A percentile compares a stretch with the other conserved stretches of the same genome.
Evolutionary conservation across 257 asterid genomes (phyloP).

Genomic region (Datura wrightii): DNA sequence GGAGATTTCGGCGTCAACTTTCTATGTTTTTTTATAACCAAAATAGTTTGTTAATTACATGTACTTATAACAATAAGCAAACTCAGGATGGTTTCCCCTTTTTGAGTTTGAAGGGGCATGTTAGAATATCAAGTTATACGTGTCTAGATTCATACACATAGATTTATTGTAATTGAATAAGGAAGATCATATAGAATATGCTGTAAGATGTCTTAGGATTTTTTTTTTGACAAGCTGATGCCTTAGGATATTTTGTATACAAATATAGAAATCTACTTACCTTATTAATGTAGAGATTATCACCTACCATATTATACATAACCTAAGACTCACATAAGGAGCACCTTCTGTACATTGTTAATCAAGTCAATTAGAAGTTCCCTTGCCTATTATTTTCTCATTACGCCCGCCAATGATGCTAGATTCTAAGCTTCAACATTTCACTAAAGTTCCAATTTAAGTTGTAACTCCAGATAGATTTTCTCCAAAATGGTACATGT

Average conservation of each 20-base stretch:
- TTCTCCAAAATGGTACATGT: background rate
- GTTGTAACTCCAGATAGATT: background rate
- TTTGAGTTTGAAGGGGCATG: background rate
- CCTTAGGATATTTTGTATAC: background rate
- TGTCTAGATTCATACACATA: background rate
- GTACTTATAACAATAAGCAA: background rate
- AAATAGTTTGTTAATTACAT: too few relatives aligned
- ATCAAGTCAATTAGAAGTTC: background rate
- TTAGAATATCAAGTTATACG: background rate
- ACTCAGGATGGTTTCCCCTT: background rate
- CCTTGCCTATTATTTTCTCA: slow-evolving; percentile 11
- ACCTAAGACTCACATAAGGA: background rate
- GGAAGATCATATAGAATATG: background rate
- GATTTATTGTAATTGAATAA: background rate
- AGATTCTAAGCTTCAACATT: background rate
- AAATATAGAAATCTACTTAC: background rate
- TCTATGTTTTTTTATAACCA: background rate
- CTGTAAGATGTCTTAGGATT: background rate
- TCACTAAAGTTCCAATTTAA: background rate
- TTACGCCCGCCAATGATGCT: background rate
- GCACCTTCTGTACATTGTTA: background rate
- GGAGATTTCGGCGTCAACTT: background rate
- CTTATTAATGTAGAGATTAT: background rate
- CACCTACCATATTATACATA: slow-evolving; percentile 6
- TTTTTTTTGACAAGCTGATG: background rate